Conservation (phyloP, 805 yeast genomes). For the Metschnikowia arizonensis region DNA sequence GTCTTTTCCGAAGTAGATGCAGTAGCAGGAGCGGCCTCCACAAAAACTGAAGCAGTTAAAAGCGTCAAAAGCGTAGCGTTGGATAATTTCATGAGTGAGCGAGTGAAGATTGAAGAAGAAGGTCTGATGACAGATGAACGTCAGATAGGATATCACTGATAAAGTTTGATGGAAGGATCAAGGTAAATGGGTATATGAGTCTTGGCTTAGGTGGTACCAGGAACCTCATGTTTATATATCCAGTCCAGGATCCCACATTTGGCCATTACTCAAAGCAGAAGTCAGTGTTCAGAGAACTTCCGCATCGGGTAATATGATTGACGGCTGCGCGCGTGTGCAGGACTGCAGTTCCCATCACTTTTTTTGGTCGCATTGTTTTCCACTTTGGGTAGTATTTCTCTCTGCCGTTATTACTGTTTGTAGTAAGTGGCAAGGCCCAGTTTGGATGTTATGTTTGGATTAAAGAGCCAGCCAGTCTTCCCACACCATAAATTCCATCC, state of each 20-base stretch:
- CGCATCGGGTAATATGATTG: conserved; percentile 3
- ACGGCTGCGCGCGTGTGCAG: conserved; percentile 2
- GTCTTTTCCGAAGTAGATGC: conserved; percentile 9
- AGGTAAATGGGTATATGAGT: too few relatives aligned
- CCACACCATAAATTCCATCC: too few relatives aligned
- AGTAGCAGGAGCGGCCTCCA: conserved; percentile 35
- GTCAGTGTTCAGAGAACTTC: not conserved
- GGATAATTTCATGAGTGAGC: conserved; percentile 28
- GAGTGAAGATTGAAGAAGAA: too few relatives aligned
- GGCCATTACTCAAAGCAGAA: conserved; percentile 4
- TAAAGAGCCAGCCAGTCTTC: too few relatives aligned
- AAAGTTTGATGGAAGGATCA: too few relatives aligned
- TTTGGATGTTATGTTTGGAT: too few relatives aligned
- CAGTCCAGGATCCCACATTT: not conserved
- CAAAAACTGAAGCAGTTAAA: conserved; percentile 23
- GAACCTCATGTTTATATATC: not conserved
- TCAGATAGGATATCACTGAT: too few relatives aligned
- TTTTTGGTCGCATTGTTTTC: not conserved
- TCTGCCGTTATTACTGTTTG: not conserved
- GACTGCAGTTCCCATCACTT: not conserved
- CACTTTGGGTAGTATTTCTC: not conserved
- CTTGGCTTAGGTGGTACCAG: too few relatives aligned
- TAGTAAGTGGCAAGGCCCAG: conserved; percentile 1
- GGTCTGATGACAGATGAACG: too few relatives aligned
- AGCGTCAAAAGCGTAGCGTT: conserved; percentile 29